Evolutionary conservation across 75 land plant species (phyloP).

Genomic region (Picea sitchensis): DNA sequence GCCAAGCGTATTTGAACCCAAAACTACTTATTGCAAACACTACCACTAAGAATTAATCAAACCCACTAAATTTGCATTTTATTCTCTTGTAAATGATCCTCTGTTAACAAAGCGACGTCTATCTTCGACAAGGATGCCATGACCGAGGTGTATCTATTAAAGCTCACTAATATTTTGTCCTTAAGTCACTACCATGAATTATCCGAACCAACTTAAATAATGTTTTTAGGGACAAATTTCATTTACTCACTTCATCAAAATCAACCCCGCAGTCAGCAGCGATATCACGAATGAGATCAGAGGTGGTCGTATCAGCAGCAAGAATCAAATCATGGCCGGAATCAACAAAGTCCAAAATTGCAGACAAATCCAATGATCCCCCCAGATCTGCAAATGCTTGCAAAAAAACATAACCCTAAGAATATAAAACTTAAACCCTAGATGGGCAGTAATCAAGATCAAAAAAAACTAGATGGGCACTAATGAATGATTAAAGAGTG

Average conservation of each 20-base stretch:
- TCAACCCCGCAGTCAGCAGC: slow-evolving; percentile 93
- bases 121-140: too few relatives aligned
- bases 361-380: slow-evolving; percentile 63
- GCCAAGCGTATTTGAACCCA: too few relatives aligned
- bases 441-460: not conserved
- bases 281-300: slow-evolving; percentile 80
- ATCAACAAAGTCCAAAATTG: slow-evolving; percentile 87
- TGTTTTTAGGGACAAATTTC: too few relatives aligned
- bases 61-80: too few relatives aligned
- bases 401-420: not conserved
- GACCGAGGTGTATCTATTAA: too few relatives aligned
- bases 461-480: not conserved
- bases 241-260: slow-evolving; percentile 78
- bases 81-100: too few relatives aligned
- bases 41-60: too few relatives aligned
- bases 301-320: slow-evolving; percentile 65
- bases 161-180: too few relatives aligned
- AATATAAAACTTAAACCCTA: not conserved
- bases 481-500: not conserved
- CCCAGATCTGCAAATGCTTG: slow-evolving; percentile 68
- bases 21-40: too few relatives aligned
- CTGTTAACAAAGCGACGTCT: too few relatives aligned
- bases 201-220: too few relatives aligned
- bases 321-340: slow-evolving; percentile 90
- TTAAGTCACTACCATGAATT: too few relatives aligned